Percentiles rank a stretch among this genome's conserved stretches.
Evolutionary conservation across 2,329 filamentous ascomycete genomes (phyloP).

Genomic region (Alternaria metachromatica): DNA sequence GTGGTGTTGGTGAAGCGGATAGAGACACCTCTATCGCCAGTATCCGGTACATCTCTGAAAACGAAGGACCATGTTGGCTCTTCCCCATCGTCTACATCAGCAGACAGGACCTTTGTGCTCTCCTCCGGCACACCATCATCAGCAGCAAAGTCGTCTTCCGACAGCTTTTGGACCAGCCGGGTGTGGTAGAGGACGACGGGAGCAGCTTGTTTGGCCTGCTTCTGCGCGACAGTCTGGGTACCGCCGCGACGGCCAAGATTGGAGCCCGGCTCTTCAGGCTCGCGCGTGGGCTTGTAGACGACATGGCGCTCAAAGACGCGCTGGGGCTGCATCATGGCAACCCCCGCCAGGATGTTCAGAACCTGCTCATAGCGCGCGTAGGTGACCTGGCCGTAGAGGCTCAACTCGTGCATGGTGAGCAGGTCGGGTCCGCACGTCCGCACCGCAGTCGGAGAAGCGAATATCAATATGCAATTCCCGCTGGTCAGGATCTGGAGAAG

Average conservation of each 20-base stretch:
- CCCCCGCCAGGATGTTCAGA: slow-evolving; percentile 66
- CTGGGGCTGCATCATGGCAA: slow-evolving; percentile 67
- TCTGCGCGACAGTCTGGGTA: slow-evolving; percentile 43
- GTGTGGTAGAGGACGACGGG: slow-evolving; percentile 61
- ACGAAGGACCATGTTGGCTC: slow-evolving; percentile 46
- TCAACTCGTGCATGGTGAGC: slow-evolving; percentile 65
- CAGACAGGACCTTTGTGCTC: slow-evolving; percentile 22
- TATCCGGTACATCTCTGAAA: slow-evolving; percentile 54
- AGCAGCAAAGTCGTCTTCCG: slow-evolving; percentile 45
- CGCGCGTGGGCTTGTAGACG: slow-evolving; percentile 63
- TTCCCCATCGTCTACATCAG: slow-evolving; percentile 28
- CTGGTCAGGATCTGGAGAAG: slow-evolving; percentile 28
- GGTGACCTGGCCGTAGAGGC: slow-evolving; percentile 66
- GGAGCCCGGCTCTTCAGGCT: slow-evolving; percentile 50
- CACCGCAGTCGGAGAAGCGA: slow-evolving; percentile 16
- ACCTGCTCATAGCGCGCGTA: slow-evolving; percentile 64
- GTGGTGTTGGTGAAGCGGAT: slow-evolving; percentile 60
- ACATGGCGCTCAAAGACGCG: slow-evolving; percentile 62
- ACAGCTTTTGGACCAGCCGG: slow-evolving; percentile 56
- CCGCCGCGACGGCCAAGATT: slow-evolving; percentile 44
- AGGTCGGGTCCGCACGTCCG: slow-evolving; percentile 21
- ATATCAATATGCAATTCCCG: slow-evolving; percentile 36
- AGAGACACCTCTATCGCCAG: slow-evolving; percentile 61
- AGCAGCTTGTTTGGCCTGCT: slow-evolving; percentile 44
- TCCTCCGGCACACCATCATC: slow-evolving; percentile 15